Evolutionary conservation across 2,329 filamentous ascomycete species (phyloP).

Genomic region (Setomelanomma holmii): DNA sequence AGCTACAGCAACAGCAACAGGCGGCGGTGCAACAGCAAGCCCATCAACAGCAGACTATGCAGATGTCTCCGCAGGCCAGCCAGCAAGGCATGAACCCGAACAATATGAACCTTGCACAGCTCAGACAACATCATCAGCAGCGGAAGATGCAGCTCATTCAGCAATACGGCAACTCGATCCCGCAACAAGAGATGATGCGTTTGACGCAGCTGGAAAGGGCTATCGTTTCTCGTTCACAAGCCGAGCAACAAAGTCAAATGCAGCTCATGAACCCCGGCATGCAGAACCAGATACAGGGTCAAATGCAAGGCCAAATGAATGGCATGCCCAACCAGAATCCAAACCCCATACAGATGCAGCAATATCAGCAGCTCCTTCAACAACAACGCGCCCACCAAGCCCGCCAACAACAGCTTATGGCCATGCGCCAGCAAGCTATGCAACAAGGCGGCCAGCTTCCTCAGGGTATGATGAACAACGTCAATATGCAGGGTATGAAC

Average conservation of each 20-base stretch:
- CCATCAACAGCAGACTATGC: conserved; percentile 36
- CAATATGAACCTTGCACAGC: conserved; percentile 38
- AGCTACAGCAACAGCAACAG: conserved; percentile 30
- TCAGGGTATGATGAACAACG: conserved; percentile 41
- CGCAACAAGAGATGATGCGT: conserved; percentile 31
- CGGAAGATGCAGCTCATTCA: conserved; percentile 35
- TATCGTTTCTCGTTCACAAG: conserved; percentile 31
- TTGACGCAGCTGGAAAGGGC: conserved; percentile 39
- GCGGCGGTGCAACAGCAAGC: conserved; percentile 30
- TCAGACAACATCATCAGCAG: conserved; percentile 23
- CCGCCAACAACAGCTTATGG: conserved; percentile 43
- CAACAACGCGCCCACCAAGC: conserved; percentile 42
- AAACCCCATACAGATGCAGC: conserved; percentile 42
- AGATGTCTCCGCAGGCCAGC: conserved; percentile 32
- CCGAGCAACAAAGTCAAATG: conserved; percentile 25
- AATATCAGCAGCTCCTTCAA: conserved; percentile 43
- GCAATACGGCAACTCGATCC: conserved; percentile 35
- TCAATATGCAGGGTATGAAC: conserved; percentile 31
- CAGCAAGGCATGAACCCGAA: conserved; percentile 19
- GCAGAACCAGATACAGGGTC: conserved; percentile 24
- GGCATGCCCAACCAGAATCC: conserved; percentile 26
- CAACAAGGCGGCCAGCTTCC: conserved; percentile 38
- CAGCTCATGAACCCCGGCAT: conserved; percentile 22
- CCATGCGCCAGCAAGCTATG: conserved; percentile 42
- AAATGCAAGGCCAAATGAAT: conserved; percentile 36